These are phyloP conservation scores for Cyclostephanos tholiformis DNA, from an alignment of 108 stramenopile species.

Conservation along the genomic window DNA sequence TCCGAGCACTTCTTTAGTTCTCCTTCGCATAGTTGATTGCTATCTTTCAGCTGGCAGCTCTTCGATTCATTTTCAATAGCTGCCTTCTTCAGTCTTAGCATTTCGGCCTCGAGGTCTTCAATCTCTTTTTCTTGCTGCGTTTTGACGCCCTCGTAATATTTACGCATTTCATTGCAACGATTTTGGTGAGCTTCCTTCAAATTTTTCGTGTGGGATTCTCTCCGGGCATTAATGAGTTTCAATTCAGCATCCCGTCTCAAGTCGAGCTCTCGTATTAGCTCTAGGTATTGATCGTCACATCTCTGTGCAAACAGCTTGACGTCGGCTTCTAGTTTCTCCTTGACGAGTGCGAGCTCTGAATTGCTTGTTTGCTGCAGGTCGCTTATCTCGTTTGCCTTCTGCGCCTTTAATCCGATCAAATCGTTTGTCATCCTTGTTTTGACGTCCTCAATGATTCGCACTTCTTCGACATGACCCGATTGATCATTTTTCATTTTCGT, in stretches of 20 bases:
- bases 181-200: conserved; percentile 36
- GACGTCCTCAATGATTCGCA: conserved; percentile 14
- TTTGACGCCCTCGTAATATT: conserved; percentile 37
- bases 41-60: conserved; percentile 21
- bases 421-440: conserved; percentile 16
- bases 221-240: conserved; percentile 20
- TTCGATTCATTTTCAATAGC: conserved; percentile 24
- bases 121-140: conserved; percentile 43
- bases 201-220: conserved; percentile 37
- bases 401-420: conserved; percentile 14
- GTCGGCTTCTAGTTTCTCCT: conserved; percentile 25
- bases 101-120: conserved; percentile 42
- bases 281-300: conserved; percentile 29
- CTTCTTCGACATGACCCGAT: conserved; percentile 8
- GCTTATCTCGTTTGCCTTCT: conserved; percentile 18
- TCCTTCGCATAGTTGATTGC: conserved; percentile 25
- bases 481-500: conserved; percentile 10
- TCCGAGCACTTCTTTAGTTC: conserved; percentile 27
- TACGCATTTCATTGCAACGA: conserved; percentile 21
- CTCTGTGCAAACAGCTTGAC: conserved; percentile 22
- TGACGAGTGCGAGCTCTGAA: conserved; percentile 16
- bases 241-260: conserved; percentile 29
- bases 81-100: conserved; percentile 42
- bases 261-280: conserved; percentile 25
- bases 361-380: conserved; percentile 13